Base-by-base conservation (phyloP, 805 yeast genomes). In the Ogataea angusta region DNA sequence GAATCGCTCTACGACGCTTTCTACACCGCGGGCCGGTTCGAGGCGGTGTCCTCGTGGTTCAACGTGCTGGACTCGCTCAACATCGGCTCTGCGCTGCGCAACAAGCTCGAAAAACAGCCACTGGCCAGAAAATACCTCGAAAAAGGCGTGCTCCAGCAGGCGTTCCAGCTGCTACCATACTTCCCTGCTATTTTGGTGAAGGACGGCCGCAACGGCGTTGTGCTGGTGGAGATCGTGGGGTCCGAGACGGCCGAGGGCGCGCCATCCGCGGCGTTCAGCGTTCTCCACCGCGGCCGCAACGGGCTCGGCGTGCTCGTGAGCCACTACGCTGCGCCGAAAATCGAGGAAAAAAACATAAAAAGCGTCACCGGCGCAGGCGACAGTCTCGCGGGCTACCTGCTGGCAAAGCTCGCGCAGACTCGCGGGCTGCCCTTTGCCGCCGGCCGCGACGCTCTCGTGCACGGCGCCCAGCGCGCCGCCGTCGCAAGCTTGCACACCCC, bases 311-410 rank as follows among this genome's bases (percentile, higher is more conserved):
- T 83, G 4, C 65, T 78, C 6, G 65, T 86, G 15, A 85, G 85
- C 51, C 82, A 84, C 56, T 82, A 72, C 57, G 72, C 75, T 0
- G 56, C 55, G 4, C 17, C 33, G 4, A 25, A 22, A 1, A 62
- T 73, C 3, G 60, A 64, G 1, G 63, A 60, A 30, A 56, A 66
- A 3, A 54, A 59, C 0, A 70, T 83, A 10, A 63, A 62, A 21
- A 85, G 81, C 49, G 95, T 85, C 23, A 86, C 91, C 8, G 96
- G 96, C 2, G 95, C 95, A 0, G 96, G 96, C 9, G 96, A 88
- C 60, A 72, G 93, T 0, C 68, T 88, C 30, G 72, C 79, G 21
- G 96, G 96, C 0, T 76, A 72, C 19, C 47, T 88, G 16, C 57
- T 77, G 10, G 64, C 80, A 2, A 68, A 68, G 42, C 45, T 73